Evolutionary conservation across 345 rosid genomes (phyloP).

Genomic region (Geranium brycei): DNA sequence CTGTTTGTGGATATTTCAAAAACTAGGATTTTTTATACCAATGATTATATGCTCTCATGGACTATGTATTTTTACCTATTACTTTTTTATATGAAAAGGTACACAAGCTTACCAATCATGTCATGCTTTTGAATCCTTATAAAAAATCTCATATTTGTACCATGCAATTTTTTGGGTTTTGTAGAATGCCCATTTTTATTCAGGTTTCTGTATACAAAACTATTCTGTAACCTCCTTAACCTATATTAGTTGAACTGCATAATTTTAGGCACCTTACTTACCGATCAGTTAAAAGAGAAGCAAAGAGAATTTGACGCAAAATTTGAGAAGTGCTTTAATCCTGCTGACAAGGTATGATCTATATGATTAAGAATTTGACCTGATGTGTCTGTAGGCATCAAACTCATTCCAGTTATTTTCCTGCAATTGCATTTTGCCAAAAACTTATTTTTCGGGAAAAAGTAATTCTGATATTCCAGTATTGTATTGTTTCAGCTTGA

Average conservation of each 20-base stretch:
- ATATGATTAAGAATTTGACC: neutral
- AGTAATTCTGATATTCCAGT: slow-evolving; percentile 4
- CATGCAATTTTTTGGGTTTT: too few relatives aligned
- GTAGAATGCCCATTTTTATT: neutral
- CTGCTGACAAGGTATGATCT: slow-evolving; percentile 43
- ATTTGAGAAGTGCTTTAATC: slow-evolving; percentile 43
- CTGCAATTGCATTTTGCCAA: neutral
- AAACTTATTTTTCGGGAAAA: neutral
- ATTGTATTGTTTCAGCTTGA: slow-evolving; percentile 42
- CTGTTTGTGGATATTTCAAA: neutral
- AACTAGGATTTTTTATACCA: too few relatives aligned
- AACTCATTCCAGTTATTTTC: neutral
- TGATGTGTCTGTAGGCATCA: neutral
- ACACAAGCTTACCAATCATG: neutral
- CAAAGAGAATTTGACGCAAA: slow-evolving; percentile 54
- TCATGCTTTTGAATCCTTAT: neutral
- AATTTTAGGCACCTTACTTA: slow-evolving; percentile 35
- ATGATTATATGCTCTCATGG: too few relatives aligned
- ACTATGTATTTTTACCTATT: too few relatives aligned
- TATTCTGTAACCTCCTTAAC: neutral
- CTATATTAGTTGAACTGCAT: slow-evolving; percentile 2
- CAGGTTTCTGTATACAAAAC: neutral
- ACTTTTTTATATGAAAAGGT: too few relatives aligned
- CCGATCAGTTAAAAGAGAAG: slow-evolving; percentile 43
- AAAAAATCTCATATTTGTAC: neutral